A percentile compares a stretch with the other conserved stretches of the same genome.
These are phyloP conservation scores for Saturnispora mendoncae DNA, from an alignment of 805 yeast species.

Conservation along the genomic window DNA sequence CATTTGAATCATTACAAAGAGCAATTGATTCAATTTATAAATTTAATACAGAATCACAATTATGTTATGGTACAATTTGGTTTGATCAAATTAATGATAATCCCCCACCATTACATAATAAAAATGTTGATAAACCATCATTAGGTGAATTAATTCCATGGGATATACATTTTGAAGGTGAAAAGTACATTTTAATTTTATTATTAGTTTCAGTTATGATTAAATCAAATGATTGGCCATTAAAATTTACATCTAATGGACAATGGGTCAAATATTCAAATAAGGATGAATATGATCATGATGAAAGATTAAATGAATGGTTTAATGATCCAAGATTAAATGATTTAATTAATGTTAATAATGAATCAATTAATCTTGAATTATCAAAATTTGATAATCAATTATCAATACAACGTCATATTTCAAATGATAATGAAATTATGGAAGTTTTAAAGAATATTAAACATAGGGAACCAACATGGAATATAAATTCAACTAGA, in stretches of 20 bases:
- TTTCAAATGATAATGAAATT: neutral
- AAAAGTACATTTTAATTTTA: conserved; percentile 43
- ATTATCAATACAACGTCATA: neutral
- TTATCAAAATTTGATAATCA: neutral
- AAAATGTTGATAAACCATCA: conserved; percentile 52
- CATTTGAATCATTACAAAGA: conserved; percentile 36
- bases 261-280: conserved; percentile 6
- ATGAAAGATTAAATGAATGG: conserved; percentile 22
- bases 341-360: neutral
- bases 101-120: conserved; percentile 50
- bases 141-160: conserved; percentile 46
- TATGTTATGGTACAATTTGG: conserved; percentile 81
- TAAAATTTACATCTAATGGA: conserved; percentile 1
- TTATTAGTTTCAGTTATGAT: conserved; percentile 43
- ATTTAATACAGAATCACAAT: conserved; percentile 52
- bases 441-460: neutral
- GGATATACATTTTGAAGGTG: conserved; percentile 38
- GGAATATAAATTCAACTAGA: conserved; percentile 26
- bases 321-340: conserved; percentile 18
- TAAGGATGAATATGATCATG: conserved; percentile 5
- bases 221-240: conserved; percentile 9
- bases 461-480: conserved; percentile 19
- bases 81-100: conserved; percentile 52
- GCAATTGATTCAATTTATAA: conserved; percentile 43
- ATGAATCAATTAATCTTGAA: neutral